Evolutionary conservation across 345 rosid species (phyloP), one percentile per base, ranked within the genome.

Genomic region (Populus davidiana): DNA sequence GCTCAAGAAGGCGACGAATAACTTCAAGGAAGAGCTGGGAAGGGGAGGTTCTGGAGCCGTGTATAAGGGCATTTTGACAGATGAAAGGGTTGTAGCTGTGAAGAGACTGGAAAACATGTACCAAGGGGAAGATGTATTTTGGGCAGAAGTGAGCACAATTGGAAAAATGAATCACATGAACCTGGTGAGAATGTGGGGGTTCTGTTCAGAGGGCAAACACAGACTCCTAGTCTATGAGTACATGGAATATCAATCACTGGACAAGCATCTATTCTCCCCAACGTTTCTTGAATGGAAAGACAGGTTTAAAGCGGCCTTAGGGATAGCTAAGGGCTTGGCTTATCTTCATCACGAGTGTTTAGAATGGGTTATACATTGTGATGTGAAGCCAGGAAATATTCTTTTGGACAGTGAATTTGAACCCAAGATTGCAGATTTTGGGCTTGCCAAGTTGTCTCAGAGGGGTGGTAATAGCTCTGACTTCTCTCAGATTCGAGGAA

Each of bases 291-390:
- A 41, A 18, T 69, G 72, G 72, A 43, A 69, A 44, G 8, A 12
- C 18, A 69, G 72, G 72, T 43, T 36, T 21, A 13, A 41, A 39
- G 44, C 25, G 27, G 72, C 52, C 13, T 16, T 65, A 1, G 69
- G 69, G 23, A 65, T 21, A 17, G 69, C 41, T 6, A 77, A 62
- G 33, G 80, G 75, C 23, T 33, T 76, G 17, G 79, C 74, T n/a
- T 76, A 69, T 59, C 50, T 76, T 13, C 79, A 76, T 20, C 41
- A 76, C 25, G 79, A 76, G 64, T 56, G 79, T 65, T 41, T 76
- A 21, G 79, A 76, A 2, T 76, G 79, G 79, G 67, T 76, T 6
- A 56, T 76, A 8, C 73, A 76, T 23, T 76, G 78, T n/a, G 78
- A 76, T 36, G 62, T 76, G 35, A 76, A 74, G 56, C 77, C 77